Conservation (phyloP, 208 protist species). For the Phytomonas sp. region DNA sequence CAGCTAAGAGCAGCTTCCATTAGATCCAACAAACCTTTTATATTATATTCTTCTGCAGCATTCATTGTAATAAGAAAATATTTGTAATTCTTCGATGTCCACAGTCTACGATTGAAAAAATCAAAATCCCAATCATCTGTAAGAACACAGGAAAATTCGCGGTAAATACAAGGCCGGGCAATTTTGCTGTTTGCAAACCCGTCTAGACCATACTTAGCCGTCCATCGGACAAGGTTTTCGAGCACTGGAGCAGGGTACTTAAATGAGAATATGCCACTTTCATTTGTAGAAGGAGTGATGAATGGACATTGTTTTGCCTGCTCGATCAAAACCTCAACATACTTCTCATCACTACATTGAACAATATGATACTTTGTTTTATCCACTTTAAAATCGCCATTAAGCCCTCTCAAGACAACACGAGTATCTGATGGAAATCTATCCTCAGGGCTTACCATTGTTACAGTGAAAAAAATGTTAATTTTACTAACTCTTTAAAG, state of each 20-base stretch:
- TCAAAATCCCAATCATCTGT: conserved; percentile 63
- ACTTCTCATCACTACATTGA: conserved; percentile 55
- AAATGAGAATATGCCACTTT: conserved; percentile 33
- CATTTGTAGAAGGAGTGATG: conserved; percentile 22
- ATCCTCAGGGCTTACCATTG: not conserved
- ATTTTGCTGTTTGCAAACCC: conserved; percentile 41
- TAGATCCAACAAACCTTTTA: conserved; percentile 67
- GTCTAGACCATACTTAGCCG: conserved; percentile 41
- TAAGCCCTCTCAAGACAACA: conserved; percentile 23
- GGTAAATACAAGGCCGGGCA: conserved; percentile 55
- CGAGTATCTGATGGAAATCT: conserved; percentile 16
- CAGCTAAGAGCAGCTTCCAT: conserved; percentile 62
- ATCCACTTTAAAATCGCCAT: conserved; percentile 27
- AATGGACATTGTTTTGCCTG: conserved; percentile 32
- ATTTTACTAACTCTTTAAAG: too few relatives aligned
- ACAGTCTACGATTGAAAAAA: conserved; percentile 45
- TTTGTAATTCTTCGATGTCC: conserved; percentile 25
- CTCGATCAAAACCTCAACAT: conserved; percentile 31
- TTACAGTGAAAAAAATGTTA: too few relatives aligned
- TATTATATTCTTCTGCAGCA: conserved; percentile 60
- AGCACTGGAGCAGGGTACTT: conserved; percentile 51
- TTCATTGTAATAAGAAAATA: conserved; percentile 59
- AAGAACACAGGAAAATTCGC: conserved; percentile 49
- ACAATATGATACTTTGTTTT: conserved; percentile 23
- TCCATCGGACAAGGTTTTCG: conserved; percentile 50